phyloP scores from a whole-genome alignment of 139 green algal species.

The Auxenochlorella pyrenoidosa region DNA sequence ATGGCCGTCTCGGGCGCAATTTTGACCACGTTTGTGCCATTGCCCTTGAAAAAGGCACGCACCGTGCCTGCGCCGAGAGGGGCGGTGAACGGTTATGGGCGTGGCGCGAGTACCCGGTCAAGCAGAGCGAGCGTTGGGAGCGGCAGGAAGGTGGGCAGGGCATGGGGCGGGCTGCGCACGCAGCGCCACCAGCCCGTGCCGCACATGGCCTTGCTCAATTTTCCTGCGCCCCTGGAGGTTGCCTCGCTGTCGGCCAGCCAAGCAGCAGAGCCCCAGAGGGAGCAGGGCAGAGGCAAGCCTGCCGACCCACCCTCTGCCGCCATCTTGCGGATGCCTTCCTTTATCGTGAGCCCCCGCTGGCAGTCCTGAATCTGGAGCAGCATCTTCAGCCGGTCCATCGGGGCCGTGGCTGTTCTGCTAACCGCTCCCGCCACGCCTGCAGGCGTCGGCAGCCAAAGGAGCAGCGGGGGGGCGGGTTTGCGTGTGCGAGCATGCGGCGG shows the following conservation, averaged over 20 bases:
- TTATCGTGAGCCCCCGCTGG: constrained; percentile 64
- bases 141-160: neutral
- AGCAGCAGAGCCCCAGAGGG: too few species aligned
- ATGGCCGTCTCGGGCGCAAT: constrained; percentile 92
- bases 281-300: too few species aligned
- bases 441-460: neutral
- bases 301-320: constrained; percentile 73
- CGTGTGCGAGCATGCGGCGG: too few species aligned
- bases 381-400: constrained; percentile 95
- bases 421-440: constrained; percentile 88
- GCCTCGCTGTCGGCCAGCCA: too few species aligned
- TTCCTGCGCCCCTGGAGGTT: too few species aligned
- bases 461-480: too few species aligned
- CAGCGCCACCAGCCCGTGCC: too few species aligned
- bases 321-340: constrained; percentile 76
- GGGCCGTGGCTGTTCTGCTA: constrained; percentile 88
- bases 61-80: constrained; percentile 62
- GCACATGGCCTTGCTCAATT: too few species aligned
- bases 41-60: constrained; percentile 86
- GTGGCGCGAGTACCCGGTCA: too few species aligned
- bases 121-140: neutral
- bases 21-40: constrained; percentile 94
- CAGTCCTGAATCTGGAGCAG: constrained; percentile 86
- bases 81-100: neutral
- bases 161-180: too few species aligned